These are phyloP conservation scores for Botrytis galanthina DNA, from an alignment of 2,329 filamentous ascomycete genomes.

Conservation along the genomic window DNA sequence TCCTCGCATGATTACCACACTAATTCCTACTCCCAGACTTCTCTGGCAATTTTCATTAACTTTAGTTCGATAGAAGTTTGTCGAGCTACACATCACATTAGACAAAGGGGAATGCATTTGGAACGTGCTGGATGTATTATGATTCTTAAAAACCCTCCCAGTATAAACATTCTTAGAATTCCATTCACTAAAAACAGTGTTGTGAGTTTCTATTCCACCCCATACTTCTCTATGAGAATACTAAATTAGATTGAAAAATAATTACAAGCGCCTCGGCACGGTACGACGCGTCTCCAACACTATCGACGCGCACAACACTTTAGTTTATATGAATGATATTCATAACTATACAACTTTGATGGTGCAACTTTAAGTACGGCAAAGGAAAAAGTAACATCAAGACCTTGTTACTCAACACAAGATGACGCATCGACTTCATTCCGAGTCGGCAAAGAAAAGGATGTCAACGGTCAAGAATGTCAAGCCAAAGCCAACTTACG, in stretches of 20 bases:
- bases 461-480: background rate
- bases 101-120: too few relatives aligned
- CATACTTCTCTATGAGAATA: background rate
- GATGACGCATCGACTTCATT: background rate
- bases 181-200: background rate
- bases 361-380: background rate
- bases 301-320: background rate
- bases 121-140: background rate
- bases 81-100: background rate
- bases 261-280: background rate
- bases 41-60: background rate
- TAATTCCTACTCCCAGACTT: background rate
- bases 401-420: background rate
- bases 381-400: background rate
- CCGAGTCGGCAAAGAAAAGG: background rate
- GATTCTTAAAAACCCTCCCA: background rate
- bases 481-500: background rate
- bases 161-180: too few relatives aligned
- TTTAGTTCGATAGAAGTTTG: background rate
- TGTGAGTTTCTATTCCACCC: background rate
- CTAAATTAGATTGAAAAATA: background rate
- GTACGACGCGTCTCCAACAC: background rate
- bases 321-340: background rate
- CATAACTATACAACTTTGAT: background rate
- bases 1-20: background rate